Conservation (phyloP, 148 eudicot species). For the Pharnaceum exiguum region DNA sequence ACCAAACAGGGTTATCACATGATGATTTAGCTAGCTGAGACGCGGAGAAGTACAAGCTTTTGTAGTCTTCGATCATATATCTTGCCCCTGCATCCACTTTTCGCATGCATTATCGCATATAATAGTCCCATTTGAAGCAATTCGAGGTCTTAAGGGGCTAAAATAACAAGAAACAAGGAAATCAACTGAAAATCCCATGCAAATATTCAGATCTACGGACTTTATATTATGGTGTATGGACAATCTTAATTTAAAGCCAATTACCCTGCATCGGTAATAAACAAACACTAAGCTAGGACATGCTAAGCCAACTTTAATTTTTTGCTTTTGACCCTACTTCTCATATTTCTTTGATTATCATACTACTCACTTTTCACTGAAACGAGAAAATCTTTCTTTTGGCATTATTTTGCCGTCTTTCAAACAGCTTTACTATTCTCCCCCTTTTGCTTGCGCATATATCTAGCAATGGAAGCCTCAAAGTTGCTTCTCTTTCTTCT, state of each 20-base stretch:
- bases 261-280: slow-evolving; percentile 15
- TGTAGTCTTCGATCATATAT: no score
- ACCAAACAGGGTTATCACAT: no score
- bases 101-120: neutral
- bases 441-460: neutral
- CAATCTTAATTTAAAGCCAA: slow-evolving; percentile 1
- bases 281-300: slow-evolving; percentile 10
- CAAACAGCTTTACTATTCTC: no score
- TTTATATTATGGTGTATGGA: no score
- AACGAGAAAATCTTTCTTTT: slow-evolving; percentile 7
- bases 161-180: slow-evolving; percentile 23
- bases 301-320: slow-evolving; percentile 1
- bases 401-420: neutral
- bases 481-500: neutral
- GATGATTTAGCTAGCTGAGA: no score
- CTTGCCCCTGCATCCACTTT: neutral
- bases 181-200: slow-evolving; percentile 26
- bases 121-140: neutral
- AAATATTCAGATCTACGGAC: slow-evolving; percentile 18
- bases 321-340: neutral
- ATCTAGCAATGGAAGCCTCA: neutral
- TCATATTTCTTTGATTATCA: neutral
- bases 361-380: neutral
- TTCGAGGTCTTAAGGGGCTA: slow-evolving; percentile 16
- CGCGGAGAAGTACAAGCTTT: no score